Conservation (phyloP, 2,329 filamentous ascomycete genomes). For the Aspergillus sclerotialis region DNA sequence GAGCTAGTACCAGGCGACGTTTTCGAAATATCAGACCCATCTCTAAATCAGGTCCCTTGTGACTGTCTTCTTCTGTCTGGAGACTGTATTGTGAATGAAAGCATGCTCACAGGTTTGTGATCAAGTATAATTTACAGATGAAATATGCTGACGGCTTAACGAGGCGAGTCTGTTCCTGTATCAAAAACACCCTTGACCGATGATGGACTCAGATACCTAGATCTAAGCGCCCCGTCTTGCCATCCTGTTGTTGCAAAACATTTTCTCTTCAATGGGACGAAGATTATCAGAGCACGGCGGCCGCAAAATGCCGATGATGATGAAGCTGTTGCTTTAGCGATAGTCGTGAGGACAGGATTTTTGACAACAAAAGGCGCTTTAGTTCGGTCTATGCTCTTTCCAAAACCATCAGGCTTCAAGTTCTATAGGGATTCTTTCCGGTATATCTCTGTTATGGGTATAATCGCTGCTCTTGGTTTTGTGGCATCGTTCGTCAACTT, state of each 20-base stretch:
- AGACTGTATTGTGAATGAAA: conserved; percentile 98
- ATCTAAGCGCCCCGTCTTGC: conserved; percentile 74
- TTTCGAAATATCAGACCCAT: conserved; percentile 93
- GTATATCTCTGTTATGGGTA: conserved; percentile 94
- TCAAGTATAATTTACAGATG: background rate
- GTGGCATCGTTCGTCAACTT: conserved; percentile 91
- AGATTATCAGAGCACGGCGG: conserved; percentile 81
- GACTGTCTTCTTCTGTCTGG: conserved; percentile 87
- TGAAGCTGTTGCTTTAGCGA: conserved; percentile 82
- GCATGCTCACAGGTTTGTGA: conserved; percentile 74
- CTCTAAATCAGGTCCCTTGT: conserved; percentile 77
- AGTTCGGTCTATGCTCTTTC: conserved; percentile 96
- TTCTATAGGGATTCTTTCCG: conserved; percentile 97
- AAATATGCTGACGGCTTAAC: conserved; percentile 16
- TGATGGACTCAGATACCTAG: conserved; percentile 66
- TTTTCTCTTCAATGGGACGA: conserved; percentile 91
- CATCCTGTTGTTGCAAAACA: conserved; percentile 77
- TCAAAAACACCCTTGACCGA: conserved; percentile 83
- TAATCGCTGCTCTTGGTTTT: conserved; percentile 80
- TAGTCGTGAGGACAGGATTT: conserved; percentile 91
- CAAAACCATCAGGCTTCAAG: conserved; percentile 96
- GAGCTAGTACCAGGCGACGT: conserved; percentile 93
- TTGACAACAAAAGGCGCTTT: conserved; percentile 95
- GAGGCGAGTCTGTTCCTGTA: conserved; percentile 90
- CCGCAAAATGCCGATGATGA: conserved; percentile 81